Base-by-base conservation (phyloP, 2,329 filamentous ascomycete genomes). In the Colletotrichum brevisporum region DNA sequence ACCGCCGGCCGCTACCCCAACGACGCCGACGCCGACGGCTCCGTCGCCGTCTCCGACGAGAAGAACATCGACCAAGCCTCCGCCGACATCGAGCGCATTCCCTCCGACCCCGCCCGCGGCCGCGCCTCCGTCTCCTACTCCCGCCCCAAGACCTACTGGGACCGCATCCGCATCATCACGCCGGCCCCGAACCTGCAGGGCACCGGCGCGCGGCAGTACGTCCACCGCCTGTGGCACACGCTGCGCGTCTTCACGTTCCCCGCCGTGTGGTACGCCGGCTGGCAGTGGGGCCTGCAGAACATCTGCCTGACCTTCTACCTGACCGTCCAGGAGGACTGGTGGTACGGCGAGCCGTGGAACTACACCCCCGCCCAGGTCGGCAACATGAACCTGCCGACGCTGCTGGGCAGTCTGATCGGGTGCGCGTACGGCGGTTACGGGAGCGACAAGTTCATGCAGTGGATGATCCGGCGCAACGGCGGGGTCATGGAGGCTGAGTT, bases 271-370 rank as follows among this genome's bases (percentile, higher is more conserved):
- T 89, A 85, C 70, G 85, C 86, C 3, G 87, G 87, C 9, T 75
- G 89, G 26, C 87, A 89, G 73, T 89, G 87, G 87, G 87, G 87
- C 4, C 81, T 85, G 36, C 88, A 89, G 75, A 87, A 89, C 71
- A 86, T 87, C n/a, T 89, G 87, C 77, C 77, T 90, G 24, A 86
- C 85, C 1, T 89, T 90, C 74, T 89, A 89, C 71, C 79, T 88
- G 39, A 89, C 87, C 0, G 82, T 89, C 1, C 83, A 88, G 73
- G 85, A 89, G 72, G 86, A 88, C 70, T 84, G 84, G 71, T 89
- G 86, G 84, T 84, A 83, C 27, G 82, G 78, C 0, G 76, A 79
- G 10, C 88, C 88, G 0, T 89, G 85, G 83, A 84, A 87, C 75
- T 90, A 89, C 74, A 80, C 77, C 43, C 83, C 87, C 65, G 82